A percentile compares a stretch with the other conserved stretches of the same genome.
Conservation (phyloP, 257 asterid species). For the Solanum peruvianum region DNA sequence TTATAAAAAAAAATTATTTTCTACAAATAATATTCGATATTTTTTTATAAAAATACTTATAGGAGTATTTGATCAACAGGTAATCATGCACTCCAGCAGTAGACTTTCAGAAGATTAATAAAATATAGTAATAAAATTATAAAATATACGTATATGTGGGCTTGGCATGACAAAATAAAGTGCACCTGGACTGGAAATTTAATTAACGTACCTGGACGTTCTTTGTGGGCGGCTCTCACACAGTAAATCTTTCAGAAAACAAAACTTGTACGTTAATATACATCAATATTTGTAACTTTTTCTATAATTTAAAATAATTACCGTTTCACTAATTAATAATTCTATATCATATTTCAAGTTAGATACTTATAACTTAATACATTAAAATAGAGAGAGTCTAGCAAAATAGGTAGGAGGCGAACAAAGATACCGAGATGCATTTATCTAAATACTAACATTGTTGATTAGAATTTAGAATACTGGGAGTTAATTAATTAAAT, state of each 20-base stretch:
- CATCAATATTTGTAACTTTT: no score
- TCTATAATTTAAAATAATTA: no score
- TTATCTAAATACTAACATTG: neutral
- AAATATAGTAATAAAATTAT: neutral
- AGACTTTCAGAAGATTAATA: neutral
- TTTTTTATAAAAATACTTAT: no score
- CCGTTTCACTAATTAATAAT: no score
- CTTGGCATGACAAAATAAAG: neutral
- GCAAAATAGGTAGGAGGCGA: no score
- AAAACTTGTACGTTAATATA: no score
- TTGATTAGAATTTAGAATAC: neutral
- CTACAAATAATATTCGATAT: fast-evolving
- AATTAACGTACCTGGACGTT: neutral
- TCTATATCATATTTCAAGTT: no score
- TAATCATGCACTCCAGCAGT: neutral
- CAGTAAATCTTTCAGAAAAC: neutral
- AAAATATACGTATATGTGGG: neutral
- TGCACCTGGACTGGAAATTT: neutral
- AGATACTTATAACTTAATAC: no score
- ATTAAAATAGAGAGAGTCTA: no score
- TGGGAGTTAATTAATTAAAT: neutral
- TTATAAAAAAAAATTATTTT: no score
- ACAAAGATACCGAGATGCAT: no score
- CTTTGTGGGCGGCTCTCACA: neutral
- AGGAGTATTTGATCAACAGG: neutral